phyloP scores from a whole-genome alignment of 2,329 filamentous ascomycete genomes.

The Triangularia verruculosa region DNA sequence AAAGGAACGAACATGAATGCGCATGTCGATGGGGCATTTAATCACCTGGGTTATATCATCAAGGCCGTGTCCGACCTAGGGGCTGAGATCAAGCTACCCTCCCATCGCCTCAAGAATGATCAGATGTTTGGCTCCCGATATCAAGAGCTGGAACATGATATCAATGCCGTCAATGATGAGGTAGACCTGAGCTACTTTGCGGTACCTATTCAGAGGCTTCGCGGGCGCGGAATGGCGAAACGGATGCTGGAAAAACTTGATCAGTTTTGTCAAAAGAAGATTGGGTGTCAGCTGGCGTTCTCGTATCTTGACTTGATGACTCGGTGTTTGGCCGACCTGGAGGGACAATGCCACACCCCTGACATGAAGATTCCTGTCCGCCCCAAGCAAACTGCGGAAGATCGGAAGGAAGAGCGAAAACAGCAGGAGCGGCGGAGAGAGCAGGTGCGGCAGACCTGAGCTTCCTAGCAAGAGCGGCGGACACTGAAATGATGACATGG shows the following conservation, averaged over 20 bases:
- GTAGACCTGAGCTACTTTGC: conserved; percentile 39
- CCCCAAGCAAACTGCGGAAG: not conserved
- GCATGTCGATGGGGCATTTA: conserved; percentile 29
- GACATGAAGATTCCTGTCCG: not conserved
- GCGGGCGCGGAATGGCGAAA: conserved; percentile 39
- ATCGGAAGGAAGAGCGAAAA: not conserved
- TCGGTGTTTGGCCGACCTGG: conserved; percentile 34
- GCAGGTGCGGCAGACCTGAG: too few species aligned
- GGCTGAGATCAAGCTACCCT: conserved; percentile 34
- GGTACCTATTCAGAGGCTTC: conserved; percentile 41
- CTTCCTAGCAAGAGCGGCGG: too few species aligned
- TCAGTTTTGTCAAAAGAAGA: conserved; percentile 36
- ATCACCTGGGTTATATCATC: conserved; percentile 38
- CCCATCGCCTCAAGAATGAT: conserved; percentile 39
- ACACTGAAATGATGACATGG: too few species aligned
- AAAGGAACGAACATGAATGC: conserved; percentile 30
- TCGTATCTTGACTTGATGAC: conserved; percentile 45
- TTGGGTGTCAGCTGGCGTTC: conserved; percentile 40
- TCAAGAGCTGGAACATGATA: conserved; percentile 36
- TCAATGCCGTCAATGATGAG: conserved; percentile 38
- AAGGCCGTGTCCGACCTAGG: conserved; percentile 41
- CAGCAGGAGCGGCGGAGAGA: not conserved
- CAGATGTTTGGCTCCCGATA: conserved; percentile 36
- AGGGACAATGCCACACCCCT: conserved; percentile 27
- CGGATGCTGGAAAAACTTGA: conserved; percentile 31